Evolutionary conservation across 495 filamentous ascomycete genomes (phyloP), one percentile per base, ranked within the genome.

Genomic region (Penicillium canariense): DNA sequence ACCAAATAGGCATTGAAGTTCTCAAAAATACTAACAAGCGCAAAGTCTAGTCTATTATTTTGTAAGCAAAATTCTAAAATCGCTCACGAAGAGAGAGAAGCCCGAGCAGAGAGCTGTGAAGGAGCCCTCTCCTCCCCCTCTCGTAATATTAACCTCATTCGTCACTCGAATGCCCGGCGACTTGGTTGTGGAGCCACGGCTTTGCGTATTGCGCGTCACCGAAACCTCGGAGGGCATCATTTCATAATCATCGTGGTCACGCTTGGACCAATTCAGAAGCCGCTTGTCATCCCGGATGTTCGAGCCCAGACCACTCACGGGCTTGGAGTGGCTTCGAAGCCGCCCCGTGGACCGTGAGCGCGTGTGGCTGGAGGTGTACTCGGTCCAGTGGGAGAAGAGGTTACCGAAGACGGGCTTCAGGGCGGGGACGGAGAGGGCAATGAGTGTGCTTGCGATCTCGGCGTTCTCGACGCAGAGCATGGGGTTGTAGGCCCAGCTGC

Each of bases 371-470:
- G 59, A 54, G 1, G 61, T 61, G 35, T 67, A 62, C 46, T 68
- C 65, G 1, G 59, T 62, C 17, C 67, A 14, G 34, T 66, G 66
- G 17, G 42, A 35, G 38, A 67, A 68, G 2, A 67, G 27, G 36
- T 61, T 65, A 22, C 71, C 70, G 30, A 75, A 74, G 27, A 77
- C 52, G 8, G 73, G 71, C 43, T 76, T 76, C 36, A 77, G 55
- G 15, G 73, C 76, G 9, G 76, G 76, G 3, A 77, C 66, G 0
- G 76, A 78, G 18, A 78, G 66, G 4, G 76, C 74, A 30, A 77
- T 69, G 3, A 78, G 49, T 1, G 76, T 77, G 10, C 67, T 58
- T 11, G 72, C 75, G 12, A 78, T 68, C 38, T 78, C 76, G 18
- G 73, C 66, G 30, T 67, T 71, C 48, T 78, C 75, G 42, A 78